Evolutionary conservation across 768 basidiomycete species (phyloP).

Genomic region (Boletus vermiculosoides): DNA sequence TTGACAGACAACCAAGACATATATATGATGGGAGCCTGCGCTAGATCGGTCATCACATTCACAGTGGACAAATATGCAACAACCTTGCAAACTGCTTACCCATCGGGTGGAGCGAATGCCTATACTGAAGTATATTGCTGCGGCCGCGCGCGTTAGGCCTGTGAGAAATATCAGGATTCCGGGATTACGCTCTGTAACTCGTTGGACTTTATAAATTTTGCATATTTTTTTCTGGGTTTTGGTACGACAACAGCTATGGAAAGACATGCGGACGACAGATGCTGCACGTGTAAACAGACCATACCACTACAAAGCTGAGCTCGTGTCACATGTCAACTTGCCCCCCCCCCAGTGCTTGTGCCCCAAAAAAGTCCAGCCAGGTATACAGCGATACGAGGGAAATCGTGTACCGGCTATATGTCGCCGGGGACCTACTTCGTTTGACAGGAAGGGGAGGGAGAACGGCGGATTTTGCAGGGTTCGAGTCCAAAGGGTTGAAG

Average conservation of each 20-base stretch:
- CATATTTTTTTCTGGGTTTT: constrained; percentile 11
- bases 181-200: neutral
- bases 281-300: constrained; percentile 7
- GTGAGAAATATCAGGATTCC: neutral
- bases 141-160: too few species aligned
- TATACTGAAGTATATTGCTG: too few species aligned
- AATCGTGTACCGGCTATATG: neutral
- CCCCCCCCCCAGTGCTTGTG: neutral
- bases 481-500: constrained; percentile 2
- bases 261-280: constrained; percentile 5
- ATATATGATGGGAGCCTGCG: too few species aligned
- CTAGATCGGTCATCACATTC: too few species aligned
- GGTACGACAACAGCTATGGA: constrained; percentile 6
- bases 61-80: too few species aligned
- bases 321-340: constrained; percentile 5
- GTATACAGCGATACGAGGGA: too few species aligned
- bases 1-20: too few species aligned
- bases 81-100: neutral
- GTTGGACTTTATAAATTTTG: neutral
- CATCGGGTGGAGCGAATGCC: too few species aligned
- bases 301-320: constrained; percentile 8
- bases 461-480: too few species aligned
- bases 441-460: neutral
- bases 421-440: neutral
- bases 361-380: neutral